Evolutionary conservation across 352 stramenopile species (phyloP).

Genomic region (Blastocystis hominis): DNA sequence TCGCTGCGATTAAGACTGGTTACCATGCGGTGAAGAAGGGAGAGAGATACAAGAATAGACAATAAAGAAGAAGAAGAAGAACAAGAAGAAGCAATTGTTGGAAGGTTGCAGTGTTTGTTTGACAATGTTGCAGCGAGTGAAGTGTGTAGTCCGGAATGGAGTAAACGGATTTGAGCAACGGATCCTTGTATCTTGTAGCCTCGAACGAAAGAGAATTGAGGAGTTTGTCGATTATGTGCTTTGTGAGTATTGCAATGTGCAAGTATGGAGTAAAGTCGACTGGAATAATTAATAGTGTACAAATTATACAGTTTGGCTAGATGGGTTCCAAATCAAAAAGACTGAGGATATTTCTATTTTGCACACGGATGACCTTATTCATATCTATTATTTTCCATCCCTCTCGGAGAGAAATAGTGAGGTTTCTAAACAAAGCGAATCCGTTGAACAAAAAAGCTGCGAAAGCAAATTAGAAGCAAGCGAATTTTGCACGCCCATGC

Average conservation of each 20-base stretch:
- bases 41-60: slow-evolving; percentile 58
- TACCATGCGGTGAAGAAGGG: slow-evolving; percentile 86
- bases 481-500: neutral
- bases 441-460: neutral
- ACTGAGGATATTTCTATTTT: neutral
- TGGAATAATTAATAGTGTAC: neutral
- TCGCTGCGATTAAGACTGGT: slow-evolving; percentile 89
- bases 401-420: neutral
- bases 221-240: neutral
- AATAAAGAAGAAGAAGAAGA: neutral
- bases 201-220: neutral
- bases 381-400: neutral
- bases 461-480: neutral
- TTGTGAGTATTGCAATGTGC: neutral
- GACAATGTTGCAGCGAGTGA: neutral
- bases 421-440: neutral
- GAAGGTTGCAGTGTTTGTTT: neutral
- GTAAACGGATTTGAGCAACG: neutral
- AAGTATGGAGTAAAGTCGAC: neutral
- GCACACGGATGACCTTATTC: neutral
- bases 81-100: no score
- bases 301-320: neutral
- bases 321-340: neutral
- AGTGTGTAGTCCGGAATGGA: neutral
- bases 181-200: neutral